Conservation (phyloP, 306 rosid species). For the Pterocarpus macrocarpus region DNA sequence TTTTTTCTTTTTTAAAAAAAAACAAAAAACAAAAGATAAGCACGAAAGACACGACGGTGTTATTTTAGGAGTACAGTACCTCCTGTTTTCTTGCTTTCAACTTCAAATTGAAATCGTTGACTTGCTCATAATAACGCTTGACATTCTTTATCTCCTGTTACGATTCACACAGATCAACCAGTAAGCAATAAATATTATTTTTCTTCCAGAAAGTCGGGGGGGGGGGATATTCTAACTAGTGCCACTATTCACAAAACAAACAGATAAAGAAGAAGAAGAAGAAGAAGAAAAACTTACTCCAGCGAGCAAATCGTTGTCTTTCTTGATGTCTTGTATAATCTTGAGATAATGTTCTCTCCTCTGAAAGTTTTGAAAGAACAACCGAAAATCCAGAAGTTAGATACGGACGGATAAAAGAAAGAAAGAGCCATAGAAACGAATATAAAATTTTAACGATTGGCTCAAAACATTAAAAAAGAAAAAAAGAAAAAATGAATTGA, state of each 20-base stretch:
- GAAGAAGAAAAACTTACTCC: constrained; percentile 47
- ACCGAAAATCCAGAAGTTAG: not conserved
- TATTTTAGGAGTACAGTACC: constrained; percentile 36
- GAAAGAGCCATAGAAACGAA: not conserved
- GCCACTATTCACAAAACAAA: not conserved
- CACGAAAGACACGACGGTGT: not conserved
- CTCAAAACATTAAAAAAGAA: not conserved
- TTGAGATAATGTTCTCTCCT: constrained; percentile 55
- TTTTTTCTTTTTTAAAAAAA: not conserved
- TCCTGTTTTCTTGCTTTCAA: constrained; percentile 54
- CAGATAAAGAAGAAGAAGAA: not conserved
- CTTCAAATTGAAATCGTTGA: constrained; percentile 49
- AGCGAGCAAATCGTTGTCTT: constrained; percentile 30
- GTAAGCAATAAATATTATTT: not conserved
- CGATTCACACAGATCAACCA: constrained; percentile 19
- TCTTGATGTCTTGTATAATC: constrained; percentile 43
- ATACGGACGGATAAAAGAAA: not conserved
- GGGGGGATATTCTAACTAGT: not conserved
- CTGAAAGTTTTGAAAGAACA: constrained; percentile 43
- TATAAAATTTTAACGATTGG: not conserved
- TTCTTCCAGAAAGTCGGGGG: not conserved
- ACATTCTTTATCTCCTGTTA: constrained; percentile 63
- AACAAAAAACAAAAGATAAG: not conserved
- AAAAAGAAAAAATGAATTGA: not conserved
- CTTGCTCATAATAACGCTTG: constrained; percentile 22